phyloP scores from a whole-genome alignment of 768 basidiomycete species.

The Suillus lakei region DNA sequence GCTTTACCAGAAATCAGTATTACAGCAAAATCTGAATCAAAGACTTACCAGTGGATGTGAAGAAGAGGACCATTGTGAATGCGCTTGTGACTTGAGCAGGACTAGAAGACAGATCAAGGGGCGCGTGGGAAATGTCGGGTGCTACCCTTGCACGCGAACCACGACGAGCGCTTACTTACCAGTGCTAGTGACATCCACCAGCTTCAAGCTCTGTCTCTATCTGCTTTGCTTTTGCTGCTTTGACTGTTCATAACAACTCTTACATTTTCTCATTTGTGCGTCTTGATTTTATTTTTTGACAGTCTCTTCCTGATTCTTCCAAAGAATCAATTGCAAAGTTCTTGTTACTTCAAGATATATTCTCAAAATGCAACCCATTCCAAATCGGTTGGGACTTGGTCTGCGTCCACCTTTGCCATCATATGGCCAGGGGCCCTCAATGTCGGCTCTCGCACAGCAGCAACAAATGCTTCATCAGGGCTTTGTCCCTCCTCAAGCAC shows the following conservation, averaged over 20 bases:
- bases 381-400: conserved; percentile 85
- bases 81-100: background rate
- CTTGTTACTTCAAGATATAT: background rate
- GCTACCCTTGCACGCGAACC: conserved; percentile 1
- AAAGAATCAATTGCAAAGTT: conserved; percentile 1
- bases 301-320: background rate
- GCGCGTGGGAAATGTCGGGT: background rate
- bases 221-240: background rate
- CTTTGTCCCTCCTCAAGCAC: conserved; percentile 62
- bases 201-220: background rate
- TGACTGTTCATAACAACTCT: background rate
- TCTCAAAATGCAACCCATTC: conserved; percentile 61
- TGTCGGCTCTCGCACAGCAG: conserved; percentile 88
- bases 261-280: background rate
- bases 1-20: conserved; percentile 40
- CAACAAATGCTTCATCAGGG: conserved; percentile 66
- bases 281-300: background rate
- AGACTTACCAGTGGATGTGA: conserved; percentile 54
- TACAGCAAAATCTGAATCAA: background rate
- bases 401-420: conserved; percentile 87
- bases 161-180: conserved; percentile 1
- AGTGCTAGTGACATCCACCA: background rate
- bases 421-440: conserved; percentile 91
- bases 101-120: background rate
- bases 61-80: conserved; percentile 70